A percentile compares a stretch with the other conserved stretches of the same genome.
These are phyloP conservation scores for Dactylellina leptospora DNA, from an alignment of 2,329 filamentous ascomycete species.

Conservation along the genomic window DNA sequence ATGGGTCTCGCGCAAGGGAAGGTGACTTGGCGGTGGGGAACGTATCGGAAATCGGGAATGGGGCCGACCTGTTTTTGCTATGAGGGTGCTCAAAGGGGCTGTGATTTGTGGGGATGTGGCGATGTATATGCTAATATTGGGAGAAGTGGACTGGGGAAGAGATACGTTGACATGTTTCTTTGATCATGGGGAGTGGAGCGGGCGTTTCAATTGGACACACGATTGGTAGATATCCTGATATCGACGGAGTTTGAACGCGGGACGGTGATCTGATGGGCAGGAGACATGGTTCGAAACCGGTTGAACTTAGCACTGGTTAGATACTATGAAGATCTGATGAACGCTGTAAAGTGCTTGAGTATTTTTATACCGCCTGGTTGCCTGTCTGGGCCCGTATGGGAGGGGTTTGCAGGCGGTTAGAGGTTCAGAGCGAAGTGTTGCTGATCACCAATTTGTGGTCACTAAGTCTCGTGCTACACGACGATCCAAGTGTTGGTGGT, in stretches of 20 bases:
- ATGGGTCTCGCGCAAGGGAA: constrained; percentile 26
- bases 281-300: not conserved
- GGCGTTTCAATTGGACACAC: not conserved
- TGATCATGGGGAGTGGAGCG: constrained; percentile 4
- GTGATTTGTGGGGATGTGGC: not conserved
- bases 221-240: constrained; percentile 11
- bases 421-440: constrained; percentile 1
- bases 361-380: no score
- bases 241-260: constrained; percentile 22
- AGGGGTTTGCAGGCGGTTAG: not conserved
- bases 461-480: constrained; percentile 2
- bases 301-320: no score
- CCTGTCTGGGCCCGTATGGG: no score
- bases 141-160: not conserved
- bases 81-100: not conserved
- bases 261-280: constrained; percentile 2
- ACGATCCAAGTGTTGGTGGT: no score
- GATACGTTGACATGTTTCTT: not conserved
- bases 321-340: no score
- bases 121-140: not conserved
- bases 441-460: not conserved
- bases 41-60: constrained; percentile 53
- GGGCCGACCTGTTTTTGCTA: constrained; percentile 28
- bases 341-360: no score
- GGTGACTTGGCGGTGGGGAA: constrained; percentile 34